These are phyloP conservation scores for Candida labiduridarum DNA, from an alignment of 1,139 yeast genomes.

Conservation along the genomic window DNA sequence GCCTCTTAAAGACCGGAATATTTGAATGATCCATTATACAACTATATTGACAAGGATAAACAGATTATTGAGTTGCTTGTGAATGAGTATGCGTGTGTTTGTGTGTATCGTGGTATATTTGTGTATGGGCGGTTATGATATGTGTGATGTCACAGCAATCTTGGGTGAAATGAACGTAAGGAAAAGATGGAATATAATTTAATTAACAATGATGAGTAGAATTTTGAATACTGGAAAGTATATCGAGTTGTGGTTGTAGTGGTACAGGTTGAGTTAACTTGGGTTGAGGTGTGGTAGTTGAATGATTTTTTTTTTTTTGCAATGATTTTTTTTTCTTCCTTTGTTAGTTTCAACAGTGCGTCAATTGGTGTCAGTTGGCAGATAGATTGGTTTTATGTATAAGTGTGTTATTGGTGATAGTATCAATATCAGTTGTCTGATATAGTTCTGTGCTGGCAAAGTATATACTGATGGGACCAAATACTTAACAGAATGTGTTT, in stretches of 20 bases:
- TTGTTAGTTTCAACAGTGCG: too few relatives aligned
- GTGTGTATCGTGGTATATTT: too few relatives aligned
- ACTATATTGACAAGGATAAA: neutral
- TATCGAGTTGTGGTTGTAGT: neutral
- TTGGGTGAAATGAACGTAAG: too few relatives aligned
- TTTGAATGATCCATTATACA: constrained; percentile 16
- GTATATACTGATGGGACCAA: too few relatives aligned
- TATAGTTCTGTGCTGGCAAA: too few relatives aligned
- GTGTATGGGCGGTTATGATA: too few relatives aligned
- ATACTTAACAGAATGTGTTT: too few relatives aligned
- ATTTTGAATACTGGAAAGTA: neutral
- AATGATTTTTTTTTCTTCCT: constrained; percentile 3
- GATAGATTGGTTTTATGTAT: neutral
- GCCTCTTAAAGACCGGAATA: constrained; percentile 15
- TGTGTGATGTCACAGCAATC: too few relatives aligned
- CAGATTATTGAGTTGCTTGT: neutral
- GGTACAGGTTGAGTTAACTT: neutral
- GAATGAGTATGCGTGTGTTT: neutral
- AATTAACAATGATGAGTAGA: neutral
- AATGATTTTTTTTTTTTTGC: constrained; percentile 8
- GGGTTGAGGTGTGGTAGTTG: neutral
- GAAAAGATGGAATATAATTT: too few relatives aligned
- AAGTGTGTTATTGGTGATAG: neutral
- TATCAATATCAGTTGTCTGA: too few relatives aligned
- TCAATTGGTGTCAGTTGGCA: neutral